Base-by-base conservation (phyloP, 2,329 filamentous ascomycete genomes). In the Colletotrichum musae region DNA sequence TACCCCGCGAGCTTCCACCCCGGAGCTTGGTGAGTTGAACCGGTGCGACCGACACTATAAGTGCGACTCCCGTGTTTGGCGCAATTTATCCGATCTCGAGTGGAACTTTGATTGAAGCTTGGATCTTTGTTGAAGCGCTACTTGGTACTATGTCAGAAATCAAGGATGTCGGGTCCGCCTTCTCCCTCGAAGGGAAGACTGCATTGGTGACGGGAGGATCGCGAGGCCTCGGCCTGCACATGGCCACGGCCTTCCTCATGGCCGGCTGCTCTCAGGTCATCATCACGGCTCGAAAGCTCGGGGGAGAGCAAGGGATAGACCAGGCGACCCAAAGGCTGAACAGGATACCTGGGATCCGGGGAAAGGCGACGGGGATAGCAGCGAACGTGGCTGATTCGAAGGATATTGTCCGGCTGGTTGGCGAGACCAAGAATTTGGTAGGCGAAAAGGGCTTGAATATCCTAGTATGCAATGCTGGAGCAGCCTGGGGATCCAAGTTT, bases 181-280 rank as follows among this genome's bases (percentile, higher is more conserved):
- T 79, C 43, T 75, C 78, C 6, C 78, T 83, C 32, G 58, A 73
- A 2, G 79, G 77, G 56, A 82, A 84, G 67, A 80, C 82, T 13
- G 82, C 86, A 60, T 76, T 87, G 26, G 79, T 87, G 43, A 87
- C 85, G 0, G 85, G 84, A 51, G 84, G 81, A 61, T 87, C 85
- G 63, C 76, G 79, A n/a, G 86, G 86, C 0, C 79, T 88, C 0
- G 86, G 86, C 26, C 82, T 92, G 10, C 87, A 92, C 77, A 88
- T 89, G 61, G 90, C 90, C 21, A 91, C 89, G 26, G 90, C 88
- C 28, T 86, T 93, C 66, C 85, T 93, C 52, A 89, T 90, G 81
- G 88, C 91, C n/a, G 91, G 92, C 70, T 91, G 87, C 77, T 88
- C 89, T 65, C 90, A 90, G 73, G 87, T 93, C 70, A 90, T 93